phyloP scores from a whole-genome alignment of 2,329 filamentous ascomycete species.

The Pyricularia pennisetigena region DNA sequence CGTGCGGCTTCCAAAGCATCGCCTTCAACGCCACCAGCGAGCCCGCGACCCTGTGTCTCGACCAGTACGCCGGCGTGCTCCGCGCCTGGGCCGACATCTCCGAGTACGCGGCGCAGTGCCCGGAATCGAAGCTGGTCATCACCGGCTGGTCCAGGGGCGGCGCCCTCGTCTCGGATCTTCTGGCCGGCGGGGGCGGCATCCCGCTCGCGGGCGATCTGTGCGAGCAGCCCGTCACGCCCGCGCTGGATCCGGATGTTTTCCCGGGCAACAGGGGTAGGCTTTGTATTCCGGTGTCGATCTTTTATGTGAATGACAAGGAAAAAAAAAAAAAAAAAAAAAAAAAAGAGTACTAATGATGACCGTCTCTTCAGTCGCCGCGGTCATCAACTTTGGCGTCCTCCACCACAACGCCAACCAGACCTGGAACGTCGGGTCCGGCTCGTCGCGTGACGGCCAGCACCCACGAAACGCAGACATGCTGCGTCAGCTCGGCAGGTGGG shows the following conservation, averaged over 20 bases:
- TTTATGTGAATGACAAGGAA: too few relatives aligned
- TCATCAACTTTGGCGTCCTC: slow-evolving; percentile 21
- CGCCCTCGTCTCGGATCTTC: slow-evolving; percentile 25
- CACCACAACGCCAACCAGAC: slow-evolving; percentile 23
- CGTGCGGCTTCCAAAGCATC: slow-evolving; percentile 4
- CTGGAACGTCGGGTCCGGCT: slow-evolving; percentile 22
- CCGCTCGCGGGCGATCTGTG: slow-evolving; percentile 20
- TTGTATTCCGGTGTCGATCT: too few relatives aligned
- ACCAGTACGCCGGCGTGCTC: slow-evolving; percentile 15
- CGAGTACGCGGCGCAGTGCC: slow-evolving; percentile 28
- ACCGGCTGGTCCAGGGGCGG: slow-evolving; percentile 31
- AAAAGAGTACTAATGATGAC: background rate
- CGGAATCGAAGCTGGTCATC: slow-evolving; percentile 27
- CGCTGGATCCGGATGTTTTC: slow-evolving; percentile 16
- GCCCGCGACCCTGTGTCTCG: slow-evolving; percentile 7
- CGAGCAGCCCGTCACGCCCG: slow-evolving; percentile 13
- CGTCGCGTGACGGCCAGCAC: slow-evolving; percentile 15
- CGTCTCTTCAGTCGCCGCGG: slow-evolving; percentile 17
- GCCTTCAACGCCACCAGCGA: slow-evolving; percentile 21
- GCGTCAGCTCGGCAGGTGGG: background rate
- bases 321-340: background rate
- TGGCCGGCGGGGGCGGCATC: slow-evolving; percentile 23
- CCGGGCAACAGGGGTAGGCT: slow-evolving; percentile 24
- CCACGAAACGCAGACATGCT: slow-evolving; percentile 20
- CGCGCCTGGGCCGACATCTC: slow-evolving; percentile 21